phyloP scores from a whole-genome alignment of 2,329 filamentous ascomycete species.

The Juglanconis oblonga region DNA sequence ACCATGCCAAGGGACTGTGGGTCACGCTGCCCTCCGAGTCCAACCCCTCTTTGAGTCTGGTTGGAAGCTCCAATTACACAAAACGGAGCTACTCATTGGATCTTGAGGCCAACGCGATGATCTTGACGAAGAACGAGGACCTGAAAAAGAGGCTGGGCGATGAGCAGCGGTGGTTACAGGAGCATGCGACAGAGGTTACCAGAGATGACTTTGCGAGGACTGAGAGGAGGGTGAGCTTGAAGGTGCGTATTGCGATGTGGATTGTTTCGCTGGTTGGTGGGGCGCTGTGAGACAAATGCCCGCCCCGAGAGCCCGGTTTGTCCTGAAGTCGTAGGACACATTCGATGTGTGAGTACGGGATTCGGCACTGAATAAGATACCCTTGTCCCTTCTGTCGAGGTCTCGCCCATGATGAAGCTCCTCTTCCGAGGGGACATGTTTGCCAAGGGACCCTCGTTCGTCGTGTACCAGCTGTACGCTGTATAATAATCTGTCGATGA shows the following conservation, averaged over 20 bases:
- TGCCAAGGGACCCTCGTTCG: too few relatives aligned
- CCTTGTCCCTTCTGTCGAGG: not conserved
- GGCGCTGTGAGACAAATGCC: slow-evolving; percentile 58
- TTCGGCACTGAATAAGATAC: too few relatives aligned
- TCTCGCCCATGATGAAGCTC: too few relatives aligned
- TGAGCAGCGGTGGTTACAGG: slow-evolving; percentile 78
- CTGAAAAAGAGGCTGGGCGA: slow-evolving; percentile 71
- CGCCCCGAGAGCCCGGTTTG: not conserved
- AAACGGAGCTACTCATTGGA: slow-evolving; percentile 90
- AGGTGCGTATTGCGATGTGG: slow-evolving; percentile 91
- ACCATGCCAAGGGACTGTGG: slow-evolving; percentile 97
- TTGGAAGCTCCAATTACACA: slow-evolving; percentile 95
- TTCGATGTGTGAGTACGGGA: too few relatives aligned
- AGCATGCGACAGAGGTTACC: slow-evolving; percentile 66
- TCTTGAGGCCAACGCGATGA: slow-evolving; percentile 81
- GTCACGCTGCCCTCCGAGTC: slow-evolving; percentile 66
- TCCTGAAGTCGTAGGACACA: not conserved
- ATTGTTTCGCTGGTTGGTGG: slow-evolving; percentile 83
- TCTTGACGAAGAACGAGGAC: slow-evolving; percentile 74
- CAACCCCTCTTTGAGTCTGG: slow-evolving; percentile 72
- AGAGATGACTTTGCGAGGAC: slow-evolving; percentile 75
- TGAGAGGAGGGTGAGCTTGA: slow-evolving; percentile 80
- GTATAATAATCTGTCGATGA: too few relatives aligned
- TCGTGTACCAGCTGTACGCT: too few relatives aligned
- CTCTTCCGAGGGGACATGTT: too few relatives aligned